phyloP scores from a whole-genome alignment of 163 green algal species.

The Volvox carteri region DNA sequence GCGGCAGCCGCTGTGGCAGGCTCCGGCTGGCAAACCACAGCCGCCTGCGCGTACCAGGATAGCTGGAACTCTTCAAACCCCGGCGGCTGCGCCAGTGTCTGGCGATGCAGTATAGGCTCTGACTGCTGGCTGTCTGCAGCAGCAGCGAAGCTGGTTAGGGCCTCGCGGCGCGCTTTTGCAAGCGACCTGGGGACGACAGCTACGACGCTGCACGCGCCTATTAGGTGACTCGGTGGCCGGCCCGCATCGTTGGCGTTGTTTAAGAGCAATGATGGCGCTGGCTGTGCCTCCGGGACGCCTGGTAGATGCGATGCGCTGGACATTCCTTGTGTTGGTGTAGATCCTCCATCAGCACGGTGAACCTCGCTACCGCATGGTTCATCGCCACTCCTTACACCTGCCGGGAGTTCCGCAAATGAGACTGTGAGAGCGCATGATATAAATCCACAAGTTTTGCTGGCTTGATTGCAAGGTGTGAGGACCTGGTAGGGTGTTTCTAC shows the following conservation, averaged over 20 bases:
- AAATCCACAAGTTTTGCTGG: neutral
- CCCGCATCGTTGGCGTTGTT: neutral
- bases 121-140: neutral
- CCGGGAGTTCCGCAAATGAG: too few species aligned
- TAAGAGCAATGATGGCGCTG: neutral
- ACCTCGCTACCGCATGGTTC: too few species aligned
- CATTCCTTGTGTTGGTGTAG: neutral
- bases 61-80: conserved; percentile 8
- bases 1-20: neutral
- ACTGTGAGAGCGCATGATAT: too few species aligned
- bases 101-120: neutral
- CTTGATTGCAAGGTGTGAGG: too few species aligned
- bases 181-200: neutral
- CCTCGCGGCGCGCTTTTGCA: neutral
- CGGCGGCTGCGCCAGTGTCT: neutral
- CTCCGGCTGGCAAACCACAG: conserved; percentile 34
- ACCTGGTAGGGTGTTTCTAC: too few species aligned
- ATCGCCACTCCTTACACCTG: too few species aligned
- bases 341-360: too few species aligned
- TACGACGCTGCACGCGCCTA: conserved; percentile 21
- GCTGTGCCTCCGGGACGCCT: neutral
- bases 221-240: neutral
- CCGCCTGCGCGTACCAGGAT: conserved; percentile 28
- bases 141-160: neutral
- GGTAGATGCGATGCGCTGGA: neutral